Evolutionary conservation across 129 eudicot species (phyloP), one percentile per base, ranked within the genome.

Genomic region (Helianthus tuberosus): DNA sequence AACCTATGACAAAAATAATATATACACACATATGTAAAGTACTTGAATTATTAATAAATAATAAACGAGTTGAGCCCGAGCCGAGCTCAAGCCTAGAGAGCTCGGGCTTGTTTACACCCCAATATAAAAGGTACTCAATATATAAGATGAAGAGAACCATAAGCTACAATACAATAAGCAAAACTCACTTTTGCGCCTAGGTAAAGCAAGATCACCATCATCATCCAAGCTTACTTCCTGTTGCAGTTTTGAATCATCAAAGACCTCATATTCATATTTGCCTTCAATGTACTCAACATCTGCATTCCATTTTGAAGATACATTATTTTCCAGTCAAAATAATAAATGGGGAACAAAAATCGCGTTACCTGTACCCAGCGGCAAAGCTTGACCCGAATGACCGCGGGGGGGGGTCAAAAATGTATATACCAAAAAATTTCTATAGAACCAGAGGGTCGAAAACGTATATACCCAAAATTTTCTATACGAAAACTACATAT

Each of bases 171-270:
- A 66, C 66, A 15, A 23, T 20, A 61, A 77, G 15, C 29, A 55
- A 6, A 71, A 81, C 93, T 88, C 82, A 88, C 93, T 85, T 48
- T 62, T 78, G 47, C 89, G 83, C 38, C 96, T 85, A 71, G 89
- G 77, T 79, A 93, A 68, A 60, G 86, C 75, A 73, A 93, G 96
- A 79, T 93, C 96, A 13, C 98, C 96, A 81, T 93, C 96, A 63
- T 86, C 96, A 79, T 93, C 96, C 76, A 77, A 74, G 57, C 77
- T 86, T 69, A 75, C 81, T 39, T 51, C 81, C 77, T 77, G 77
- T 8, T 32, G 48, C 64, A 12, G 43, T 25, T 43, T 64, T 66
- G 85, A 78, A 75, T 71, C 78, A 69, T 73, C 86, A 10, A 73
- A 49, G 5, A 17, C 71, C 20, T 44, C 16, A 76, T 57, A 35